Percentiles rank a stretch among this genome's conserved stretches.
Conservation (phyloP, 805 yeast species). For the Komagataella kurtzmanii region DNA sequence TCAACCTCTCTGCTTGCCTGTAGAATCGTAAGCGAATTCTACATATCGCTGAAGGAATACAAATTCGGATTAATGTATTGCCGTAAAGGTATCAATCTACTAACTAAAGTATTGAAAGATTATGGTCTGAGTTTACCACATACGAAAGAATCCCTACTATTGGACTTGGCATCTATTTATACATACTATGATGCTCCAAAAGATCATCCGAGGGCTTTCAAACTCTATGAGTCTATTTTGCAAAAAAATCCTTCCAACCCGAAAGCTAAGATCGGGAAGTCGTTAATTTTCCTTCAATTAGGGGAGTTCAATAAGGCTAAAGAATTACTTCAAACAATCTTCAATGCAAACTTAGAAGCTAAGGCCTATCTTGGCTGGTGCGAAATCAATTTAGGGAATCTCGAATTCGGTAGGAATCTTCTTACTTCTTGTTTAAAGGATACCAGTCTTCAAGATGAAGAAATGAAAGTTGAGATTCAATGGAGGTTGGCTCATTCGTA, state of each 20-base stretch:
- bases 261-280: conserved; percentile 70
- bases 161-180: conserved; percentile 61
- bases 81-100: conserved; percentile 40
- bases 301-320: conserved; percentile 44
- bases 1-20: conserved; percentile 41
- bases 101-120: conserved; percentile 31
- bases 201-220: conserved; percentile 62
- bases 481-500: conserved; percentile 70
- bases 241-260: conserved; percentile 25
- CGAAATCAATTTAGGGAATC: conserved; percentile 37
- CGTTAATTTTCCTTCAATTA: conserved; percentile 59
- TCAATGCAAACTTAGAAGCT: conserved; percentile 40
- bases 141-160: conserved; percentile 44
- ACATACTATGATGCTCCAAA: conserved; percentile 87
- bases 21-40: conserved; percentile 50
- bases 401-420: conserved; percentile 35
- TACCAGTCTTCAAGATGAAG: conserved; percentile 37
- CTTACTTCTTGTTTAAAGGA: conserved; percentile 27
- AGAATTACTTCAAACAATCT: conserved; percentile 35
- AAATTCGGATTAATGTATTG: conserved; percentile 47
- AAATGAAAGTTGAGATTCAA: conserved; percentile 41
- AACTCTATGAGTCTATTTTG: conserved; percentile 54
- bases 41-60: conserved; percentile 48
- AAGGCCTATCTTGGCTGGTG: conserved; percentile 72
- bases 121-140: conserved; percentile 34